Percentiles rank a stretch among this genome's conserved stretches.
phyloP scores from a whole-genome alignment of 495 filamentous ascomycete species.

The Elaphomyces granulatus region DNA sequence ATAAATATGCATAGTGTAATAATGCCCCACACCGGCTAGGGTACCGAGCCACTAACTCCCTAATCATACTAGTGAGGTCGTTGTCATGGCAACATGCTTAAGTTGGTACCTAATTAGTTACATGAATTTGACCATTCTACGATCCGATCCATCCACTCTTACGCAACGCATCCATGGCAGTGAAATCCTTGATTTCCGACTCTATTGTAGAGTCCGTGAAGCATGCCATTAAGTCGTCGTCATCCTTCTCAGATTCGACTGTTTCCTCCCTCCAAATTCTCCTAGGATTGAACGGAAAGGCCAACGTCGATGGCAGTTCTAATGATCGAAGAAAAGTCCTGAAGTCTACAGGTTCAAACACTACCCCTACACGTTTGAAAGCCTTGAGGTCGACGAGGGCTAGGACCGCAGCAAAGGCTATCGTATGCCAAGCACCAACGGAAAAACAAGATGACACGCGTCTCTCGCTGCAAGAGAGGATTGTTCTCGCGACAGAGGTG shows the following conservation, averaged over 20 bases:
- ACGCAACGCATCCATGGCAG: constrained; percentile 30
- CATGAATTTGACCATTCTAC: no score
- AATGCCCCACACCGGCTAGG: no score
- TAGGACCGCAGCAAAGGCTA: constrained; percentile 15
- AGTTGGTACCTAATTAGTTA: no score
- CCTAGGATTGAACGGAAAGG: constrained; percentile 21
- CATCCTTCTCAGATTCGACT: constrained; percentile 35
- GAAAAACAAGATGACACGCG: constrained; percentile 22
- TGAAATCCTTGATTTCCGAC: constrained; percentile 22
- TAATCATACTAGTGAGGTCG: no score
- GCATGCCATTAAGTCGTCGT: constrained; percentile 31
- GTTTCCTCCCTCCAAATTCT: constrained; percentile 33
- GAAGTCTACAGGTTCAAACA: constrained; percentile 2
- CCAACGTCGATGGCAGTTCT: constrained; percentile 7
- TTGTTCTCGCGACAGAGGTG: constrained; percentile 63
- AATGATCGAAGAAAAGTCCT: constrained; percentile 3
- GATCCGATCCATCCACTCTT: no score
- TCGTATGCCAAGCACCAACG: constrained; percentile 15
- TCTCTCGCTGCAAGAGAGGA: constrained; percentile 45
- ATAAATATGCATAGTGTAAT: no score
- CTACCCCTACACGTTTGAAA: constrained; percentile 20
- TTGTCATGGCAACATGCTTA: no score
- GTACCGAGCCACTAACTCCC: no score
- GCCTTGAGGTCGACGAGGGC: constrained; percentile 21
- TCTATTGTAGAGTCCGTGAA: constrained; percentile 32